Conservation (phyloP, 345 rosid genomes). For the Iberis pinnata region DNA sequence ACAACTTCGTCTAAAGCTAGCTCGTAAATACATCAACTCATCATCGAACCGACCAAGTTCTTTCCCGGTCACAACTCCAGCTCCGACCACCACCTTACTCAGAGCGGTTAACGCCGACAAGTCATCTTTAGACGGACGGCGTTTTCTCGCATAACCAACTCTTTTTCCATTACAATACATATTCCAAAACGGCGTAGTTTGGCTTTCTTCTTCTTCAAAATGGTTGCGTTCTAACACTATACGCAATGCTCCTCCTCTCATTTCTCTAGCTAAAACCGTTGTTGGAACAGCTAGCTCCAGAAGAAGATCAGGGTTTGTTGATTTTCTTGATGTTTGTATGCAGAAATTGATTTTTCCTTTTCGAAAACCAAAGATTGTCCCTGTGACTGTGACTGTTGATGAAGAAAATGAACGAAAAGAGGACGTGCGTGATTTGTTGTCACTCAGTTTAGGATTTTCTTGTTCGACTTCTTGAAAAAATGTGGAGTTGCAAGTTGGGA, state of each 20-base stretch:
- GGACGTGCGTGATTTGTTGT: conserved; percentile 22
- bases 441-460: conserved; percentile 22
- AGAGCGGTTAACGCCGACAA: conserved; percentile 39
- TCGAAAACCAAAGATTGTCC: conserved; percentile 57
- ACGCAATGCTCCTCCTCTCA: conserved; percentile 55
- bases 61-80: conserved; percentile 48
- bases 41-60: conserved; percentile 35
- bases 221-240: conserved; percentile 44
- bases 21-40: conserved; percentile 60
- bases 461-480: conserved; percentile 28
- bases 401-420: conserved; percentile 29
- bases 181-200: conserved; percentile 39
- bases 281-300: conserved; percentile 54
- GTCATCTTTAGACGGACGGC: conserved; percentile 41
- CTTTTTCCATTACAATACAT: conserved; percentile 63
- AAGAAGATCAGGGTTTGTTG: conserved; percentile 40
- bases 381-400: conserved; percentile 40
- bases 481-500: conserved; percentile 53
- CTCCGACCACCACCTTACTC: conserved; percentile 48
- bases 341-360: conserved; percentile 55
- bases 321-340: conserved; percentile 43
- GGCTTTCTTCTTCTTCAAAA: background rate
- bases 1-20: conserved; percentile 44
- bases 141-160: conserved; percentile 57
- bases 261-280: conserved; percentile 50